phyloP scores from a whole-genome alignment of 2,329 filamentous ascomycete genomes.

The Aspergillus tamarii region DNA sequence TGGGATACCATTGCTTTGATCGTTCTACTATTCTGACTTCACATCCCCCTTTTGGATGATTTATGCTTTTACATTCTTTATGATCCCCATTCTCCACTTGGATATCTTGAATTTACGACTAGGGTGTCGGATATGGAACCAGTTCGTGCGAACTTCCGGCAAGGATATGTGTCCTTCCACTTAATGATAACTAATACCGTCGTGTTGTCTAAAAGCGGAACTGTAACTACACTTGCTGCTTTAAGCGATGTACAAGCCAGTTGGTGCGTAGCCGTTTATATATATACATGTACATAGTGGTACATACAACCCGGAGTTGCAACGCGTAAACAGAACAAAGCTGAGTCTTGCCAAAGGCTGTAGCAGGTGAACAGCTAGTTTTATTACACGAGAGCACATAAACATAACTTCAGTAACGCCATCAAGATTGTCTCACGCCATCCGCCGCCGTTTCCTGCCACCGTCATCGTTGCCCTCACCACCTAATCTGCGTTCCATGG shows the following conservation, averaged over 20 bases:
- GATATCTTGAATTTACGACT: conserved; percentile 8
- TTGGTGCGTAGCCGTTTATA: not conserved
- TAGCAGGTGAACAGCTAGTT: not conserved
- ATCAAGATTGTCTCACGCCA: conserved; percentile 22
- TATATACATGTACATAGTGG: not conserved
- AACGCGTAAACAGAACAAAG: not conserved
- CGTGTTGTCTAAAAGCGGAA: conserved; percentile 4
- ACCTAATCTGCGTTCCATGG: conserved; percentile 53
- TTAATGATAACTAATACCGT: conserved; percentile 22
- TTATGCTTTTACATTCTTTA: conserved; percentile 8
- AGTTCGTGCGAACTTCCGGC: conserved; percentile 3
- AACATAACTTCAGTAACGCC: not conserved
- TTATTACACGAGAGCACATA: not conserved
- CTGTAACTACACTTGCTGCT: not conserved
- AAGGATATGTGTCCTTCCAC: conserved; percentile 15
- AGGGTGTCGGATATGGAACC: not conserved
- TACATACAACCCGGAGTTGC: not conserved
- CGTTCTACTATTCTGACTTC: conserved; percentile 17
- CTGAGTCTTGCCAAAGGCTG: not conserved
- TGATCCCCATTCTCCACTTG: conserved; percentile 3
- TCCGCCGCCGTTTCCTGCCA: conserved; percentile 33
- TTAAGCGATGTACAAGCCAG: not conserved
- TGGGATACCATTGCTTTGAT: conserved; percentile 26
- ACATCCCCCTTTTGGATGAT: conserved; percentile 20
- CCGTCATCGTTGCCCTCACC: conserved; percentile 28